Evolutionary conservation across 2,329 filamentous ascomycete genomes (phyloP).

Genomic region (Furcasterigmium furcatum): DNA sequence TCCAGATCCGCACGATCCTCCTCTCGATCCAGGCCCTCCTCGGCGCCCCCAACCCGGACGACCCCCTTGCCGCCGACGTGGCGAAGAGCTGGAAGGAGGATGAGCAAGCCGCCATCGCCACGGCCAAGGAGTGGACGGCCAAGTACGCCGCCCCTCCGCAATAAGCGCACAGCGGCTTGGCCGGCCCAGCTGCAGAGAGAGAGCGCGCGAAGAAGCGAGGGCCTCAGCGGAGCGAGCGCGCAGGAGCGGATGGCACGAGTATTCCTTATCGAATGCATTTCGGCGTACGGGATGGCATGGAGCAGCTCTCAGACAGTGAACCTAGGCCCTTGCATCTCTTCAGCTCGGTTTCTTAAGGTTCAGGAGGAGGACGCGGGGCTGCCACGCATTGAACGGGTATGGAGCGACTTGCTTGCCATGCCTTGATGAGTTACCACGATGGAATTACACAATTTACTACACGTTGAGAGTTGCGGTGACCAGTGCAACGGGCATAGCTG

Average conservation of each 20-base stretch:
- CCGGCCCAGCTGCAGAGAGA: too few relatives aligned
- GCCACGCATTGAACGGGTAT: background rate
- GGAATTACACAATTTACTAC: background rate
- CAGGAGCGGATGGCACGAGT: too few relatives aligned
- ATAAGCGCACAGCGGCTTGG: conserved; percentile 12
- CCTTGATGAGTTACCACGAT: background rate
- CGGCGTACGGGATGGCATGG: background rate
- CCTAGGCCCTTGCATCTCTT: too few relatives aligned
- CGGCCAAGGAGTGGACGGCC: conserved; percentile 87
- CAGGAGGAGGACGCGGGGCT: too few relatives aligned
- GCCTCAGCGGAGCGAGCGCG: too few relatives aligned
- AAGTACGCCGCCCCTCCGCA: conserved; percentile 63
- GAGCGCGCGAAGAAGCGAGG: too few relatives aligned
- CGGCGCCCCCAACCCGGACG: conserved; percentile 94
- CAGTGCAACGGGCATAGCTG: too few relatives aligned
- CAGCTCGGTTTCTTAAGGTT: too few relatives aligned
- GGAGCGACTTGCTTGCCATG: background rate
- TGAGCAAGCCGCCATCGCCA: conserved; percentile 86
- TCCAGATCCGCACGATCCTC: conserved; percentile 98
- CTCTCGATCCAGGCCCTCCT: conserved; percentile 96
- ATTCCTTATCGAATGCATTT: background rate
- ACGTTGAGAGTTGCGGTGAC: too few relatives aligned
- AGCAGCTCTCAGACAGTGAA: background rate
- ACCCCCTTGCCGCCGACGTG: conserved; percentile 96
- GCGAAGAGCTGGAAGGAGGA: conserved; percentile 98